Base-by-base conservation (phyloP, 768 basidiomycete species). In the Boletus reticulatus region DNA sequence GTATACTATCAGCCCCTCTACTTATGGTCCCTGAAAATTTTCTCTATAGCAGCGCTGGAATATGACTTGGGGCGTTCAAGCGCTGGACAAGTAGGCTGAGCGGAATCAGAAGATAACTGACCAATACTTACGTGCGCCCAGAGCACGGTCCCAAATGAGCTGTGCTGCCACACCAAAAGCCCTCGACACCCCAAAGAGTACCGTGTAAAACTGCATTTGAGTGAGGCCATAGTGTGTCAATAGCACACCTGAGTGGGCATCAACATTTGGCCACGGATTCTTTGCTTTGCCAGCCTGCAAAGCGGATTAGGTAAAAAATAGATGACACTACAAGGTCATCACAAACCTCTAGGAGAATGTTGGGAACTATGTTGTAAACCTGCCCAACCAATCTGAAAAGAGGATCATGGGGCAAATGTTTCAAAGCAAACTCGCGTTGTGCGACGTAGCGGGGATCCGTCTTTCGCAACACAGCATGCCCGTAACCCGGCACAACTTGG, bases 191-290 rank as follows among this genome's bases (percentile, higher is more conserved):
- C 94, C 94, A 73, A 97, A 97, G 57, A 97, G 80, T 53, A 98
- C 96, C 62, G 95, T 98, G 78, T 98, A 98, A 81, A 90, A 98
- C 70, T 92, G 84, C 88, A 95, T 94, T 74, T 95, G 85, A 59
- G 80, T 83, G 52, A 96, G 76, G 47, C 92, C 92, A 66, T 94
- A 94, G 75, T 94, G 78, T 29, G 88, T 88, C 20, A 95, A 76
- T 44, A 95, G 83, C 50, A 84, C 91, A 74, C 92, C 94, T 16
- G 96, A 98, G 78, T 96, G 94, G 48, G 95, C 93, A 72, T 98
- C 95, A 53, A 98, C 95, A 72, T 98, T 98, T 43, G 95, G 95
- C 89, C 89, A 93, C 2, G 91, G 91, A 78, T 93, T 93, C 82
- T 92, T 93, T 17, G 90, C 91, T 73, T 93, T 93, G 62, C 91